Base-by-base conservation (phyloP, 768 basidiomycete species). In the Podaxis sp. region DNA sequence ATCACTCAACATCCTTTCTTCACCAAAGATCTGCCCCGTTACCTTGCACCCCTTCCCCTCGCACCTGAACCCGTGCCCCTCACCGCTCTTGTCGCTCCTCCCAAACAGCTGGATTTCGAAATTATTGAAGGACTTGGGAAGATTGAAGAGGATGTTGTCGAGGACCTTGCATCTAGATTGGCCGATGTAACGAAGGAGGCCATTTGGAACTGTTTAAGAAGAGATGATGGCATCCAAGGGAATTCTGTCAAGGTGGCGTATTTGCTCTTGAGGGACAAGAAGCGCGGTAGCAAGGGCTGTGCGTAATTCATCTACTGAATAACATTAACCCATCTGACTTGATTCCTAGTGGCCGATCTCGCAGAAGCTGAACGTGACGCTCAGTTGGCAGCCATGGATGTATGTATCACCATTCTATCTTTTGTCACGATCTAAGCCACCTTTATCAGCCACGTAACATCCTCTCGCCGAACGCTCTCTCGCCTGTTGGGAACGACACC, bases 221-320 rank as follows among this genome's bases (percentile, higher is more conserved):
- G 87, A 67, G 89, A 95, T 57, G 94, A 96, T 66, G 95, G 92
- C 0, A 81, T 86, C 46, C 87, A 89, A 64, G 93, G 95, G 41
- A 97, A 98, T 72, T 89, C 93, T 58, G 90, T 99, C 72, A 96
- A 97, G 76, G 95, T 99, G 6, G 95, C 96, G 0, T 99, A 99
- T 75, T 87, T 95, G 85, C 80, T 99, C 3, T 80, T 97, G 50
- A 81, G 94, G 61, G 96, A 99, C 71, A 95, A 95, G 77, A 81
- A 87, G 67, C 79, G 95, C 41, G 82, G 91, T 58, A 88, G 94
- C 5, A 85, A 90, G 73, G 93, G 95, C 72, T 77, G 95, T 96
- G 69, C 82, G 94, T 82, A 12, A 13, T 54, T 6, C 38, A 4
- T 60, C 50, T 15, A 40, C 40, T 38, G 53, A 36, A 3, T 26